A percentile compares a stretch with the other conserved stretches of the same genome.
These are phyloP conservation scores for Phytophthora chlamydospora DNA, from an alignment of 352 stramenopile genomes.

Conservation along the genomic window DNA sequence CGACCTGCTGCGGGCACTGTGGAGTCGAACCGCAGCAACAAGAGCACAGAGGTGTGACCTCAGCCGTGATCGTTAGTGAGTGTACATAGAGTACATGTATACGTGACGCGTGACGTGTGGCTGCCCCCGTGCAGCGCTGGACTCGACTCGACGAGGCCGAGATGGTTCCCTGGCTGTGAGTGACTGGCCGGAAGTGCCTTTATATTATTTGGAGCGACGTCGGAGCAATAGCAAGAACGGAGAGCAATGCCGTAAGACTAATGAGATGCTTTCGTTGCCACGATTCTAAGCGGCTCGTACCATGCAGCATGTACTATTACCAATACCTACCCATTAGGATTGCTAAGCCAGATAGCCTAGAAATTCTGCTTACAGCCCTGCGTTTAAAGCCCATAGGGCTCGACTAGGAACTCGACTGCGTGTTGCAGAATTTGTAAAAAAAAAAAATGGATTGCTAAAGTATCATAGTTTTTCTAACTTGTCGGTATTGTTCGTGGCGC, in stretches of 20 bases:
- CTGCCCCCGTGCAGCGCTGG: not conserved
- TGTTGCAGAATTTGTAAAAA: no score
- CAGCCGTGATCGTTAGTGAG: slow-evolving; percentile 26
- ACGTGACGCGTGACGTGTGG: slow-evolving; percentile 16
- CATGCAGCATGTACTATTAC: no score
- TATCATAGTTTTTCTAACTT: slow-evolving; percentile 23
- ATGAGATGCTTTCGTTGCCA: no score
- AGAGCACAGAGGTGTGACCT: slow-evolving; percentile 37
- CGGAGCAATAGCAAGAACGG: slow-evolving; percentile 11
- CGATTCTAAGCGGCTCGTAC: no score
- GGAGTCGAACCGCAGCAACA: slow-evolving; percentile 27
- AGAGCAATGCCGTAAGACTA: not conserved
- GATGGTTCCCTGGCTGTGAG: slow-evolving; percentile 26
- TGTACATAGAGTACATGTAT: slow-evolving; percentile 24
- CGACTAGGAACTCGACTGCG: no score
- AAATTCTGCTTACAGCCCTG: no score
- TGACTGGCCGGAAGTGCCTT: slow-evolving; percentile 26
- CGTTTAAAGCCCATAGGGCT: no score
- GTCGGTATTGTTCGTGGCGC: slow-evolving; percentile 21
- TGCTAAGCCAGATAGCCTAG: no score
- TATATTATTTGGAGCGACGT: slow-evolving; percentile 36
- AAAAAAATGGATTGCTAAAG: no score
- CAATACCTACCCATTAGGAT: no score
- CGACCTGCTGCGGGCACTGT: slow-evolving; percentile 12
- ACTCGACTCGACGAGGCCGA: slow-evolving; percentile 11